A percentile compares a stretch with the other conserved stretches of the same genome.
Evolutionary conservation across 208 protist species (phyloP).

Genomic region (Vickermania ingenoplastis): DNA sequence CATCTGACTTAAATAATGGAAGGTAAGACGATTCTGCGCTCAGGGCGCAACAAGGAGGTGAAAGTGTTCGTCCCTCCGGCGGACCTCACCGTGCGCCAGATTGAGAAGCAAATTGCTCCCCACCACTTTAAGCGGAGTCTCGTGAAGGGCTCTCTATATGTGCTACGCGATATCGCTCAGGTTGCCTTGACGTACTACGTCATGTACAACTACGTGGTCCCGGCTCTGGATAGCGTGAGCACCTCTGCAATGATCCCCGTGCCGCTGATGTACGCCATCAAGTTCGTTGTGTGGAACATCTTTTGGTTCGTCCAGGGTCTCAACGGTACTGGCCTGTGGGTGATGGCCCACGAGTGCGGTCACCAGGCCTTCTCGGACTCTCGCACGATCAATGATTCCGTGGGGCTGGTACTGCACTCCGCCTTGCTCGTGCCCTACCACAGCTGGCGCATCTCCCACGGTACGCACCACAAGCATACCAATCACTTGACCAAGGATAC

Average conservation of each 20-base stretch:
- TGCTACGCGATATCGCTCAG: slow-evolving; percentile 56
- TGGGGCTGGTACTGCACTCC: slow-evolving; percentile 87
- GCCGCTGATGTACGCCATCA: slow-evolving; percentile 11
- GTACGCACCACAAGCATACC: slow-evolving; percentile 91
- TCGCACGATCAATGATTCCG: slow-evolving; percentile 69
- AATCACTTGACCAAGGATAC: slow-evolving; percentile 90
- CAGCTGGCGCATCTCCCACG: slow-evolving; percentile 90
- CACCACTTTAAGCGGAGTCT: slow-evolving; percentile 64
- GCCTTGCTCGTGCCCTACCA: slow-evolving; percentile 87
- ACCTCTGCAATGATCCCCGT: not conserved
- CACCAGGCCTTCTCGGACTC: slow-evolving; percentile 86
- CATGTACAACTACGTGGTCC: slow-evolving; percentile 43
- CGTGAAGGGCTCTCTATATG: slow-evolving; percentile 31
- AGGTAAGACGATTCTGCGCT: slow-evolving; percentile 15
- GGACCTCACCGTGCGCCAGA: slow-evolving; percentile 55
- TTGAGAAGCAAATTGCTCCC: slow-evolving; percentile 62
- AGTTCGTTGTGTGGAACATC: slow-evolving; percentile 36
- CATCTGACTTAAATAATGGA: not conserved
- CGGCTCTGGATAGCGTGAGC: slow-evolving; percentile 18
- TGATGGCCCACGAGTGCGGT: slow-evolving; percentile 93
- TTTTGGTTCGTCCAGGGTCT: slow-evolving; percentile 85
- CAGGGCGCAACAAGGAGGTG: slow-evolving; percentile 48
- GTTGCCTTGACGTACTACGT: slow-evolving; percentile 29
- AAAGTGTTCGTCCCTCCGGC: slow-evolving; percentile 53
- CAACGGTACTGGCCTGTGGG: slow-evolving; percentile 86